Conservation (phyloP, 208 protist species). For the Angomonas deanei region DNA sequence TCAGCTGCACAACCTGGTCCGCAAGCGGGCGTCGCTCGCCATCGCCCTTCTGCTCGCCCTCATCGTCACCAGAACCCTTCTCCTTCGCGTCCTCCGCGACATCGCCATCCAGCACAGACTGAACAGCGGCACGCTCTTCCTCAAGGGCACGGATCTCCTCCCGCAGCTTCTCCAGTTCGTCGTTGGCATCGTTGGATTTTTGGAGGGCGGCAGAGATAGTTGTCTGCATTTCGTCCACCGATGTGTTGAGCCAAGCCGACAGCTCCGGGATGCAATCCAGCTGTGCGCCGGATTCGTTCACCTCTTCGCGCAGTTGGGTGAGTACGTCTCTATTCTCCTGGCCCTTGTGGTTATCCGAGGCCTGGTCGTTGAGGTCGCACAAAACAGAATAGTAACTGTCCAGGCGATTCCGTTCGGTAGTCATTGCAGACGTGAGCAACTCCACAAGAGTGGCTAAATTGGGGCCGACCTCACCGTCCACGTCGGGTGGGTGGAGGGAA, state of each 20-base stretch:
- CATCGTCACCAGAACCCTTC: conserved; percentile 3
- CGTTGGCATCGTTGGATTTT: not conserved
- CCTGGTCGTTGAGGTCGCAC: not conserved
- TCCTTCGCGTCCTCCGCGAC: not conserved
- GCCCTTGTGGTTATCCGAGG: not conserved
- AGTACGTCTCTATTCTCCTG: not conserved
- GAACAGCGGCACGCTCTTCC: not conserved
- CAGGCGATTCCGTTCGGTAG: not conserved
- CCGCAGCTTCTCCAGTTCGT: not conserved
- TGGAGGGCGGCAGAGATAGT: not conserved
- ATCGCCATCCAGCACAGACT: not conserved
- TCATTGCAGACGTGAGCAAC: not conserved
- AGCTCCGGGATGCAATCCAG: not conserved
- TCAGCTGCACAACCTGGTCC: conserved; percentile 9
- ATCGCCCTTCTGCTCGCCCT: conserved; percentile 1
- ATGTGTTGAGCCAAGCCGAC: not conserved
- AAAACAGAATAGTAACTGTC: not conserved
- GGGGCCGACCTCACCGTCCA: not conserved
- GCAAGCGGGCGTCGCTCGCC: not conserved
- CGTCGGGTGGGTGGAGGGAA: not conserved
- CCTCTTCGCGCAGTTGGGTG: not conserved
- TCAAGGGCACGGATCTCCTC: not conserved
- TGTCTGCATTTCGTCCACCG: not conserved
- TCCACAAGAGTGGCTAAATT: not conserved
- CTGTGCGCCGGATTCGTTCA: not conserved